Conservation (phyloP, 2,329 filamentous ascomycete genomes). For the Ceratocystis eucalypticola region DNA sequence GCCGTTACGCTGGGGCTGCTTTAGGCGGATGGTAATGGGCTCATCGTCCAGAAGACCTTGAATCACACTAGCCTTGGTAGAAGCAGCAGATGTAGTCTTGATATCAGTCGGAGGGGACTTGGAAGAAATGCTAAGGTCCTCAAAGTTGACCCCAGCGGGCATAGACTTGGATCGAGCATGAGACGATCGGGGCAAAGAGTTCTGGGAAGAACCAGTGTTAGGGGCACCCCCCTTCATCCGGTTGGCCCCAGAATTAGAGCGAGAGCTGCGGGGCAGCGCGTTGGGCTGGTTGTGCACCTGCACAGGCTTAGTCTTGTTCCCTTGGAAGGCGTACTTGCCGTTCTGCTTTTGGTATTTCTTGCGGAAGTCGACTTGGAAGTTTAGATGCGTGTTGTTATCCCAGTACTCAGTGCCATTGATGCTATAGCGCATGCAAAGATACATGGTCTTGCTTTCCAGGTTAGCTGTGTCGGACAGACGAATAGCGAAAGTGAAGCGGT, state of each 20-base stretch:
- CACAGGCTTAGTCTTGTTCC: slow-evolving; percentile 22
- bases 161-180: slow-evolving; percentile 39
- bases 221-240: slow-evolving; percentile 28
- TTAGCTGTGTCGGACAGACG: slow-evolving; percentile 83
- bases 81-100: neutral
- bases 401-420: slow-evolving; percentile 78
- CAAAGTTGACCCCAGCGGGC: slow-evolving; percentile 46
- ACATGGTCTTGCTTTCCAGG: slow-evolving; percentile 81
- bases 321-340: slow-evolving; percentile 41
- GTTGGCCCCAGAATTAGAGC: slow-evolving; percentile 22
- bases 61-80: slow-evolving; percentile 32
- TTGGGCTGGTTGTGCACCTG: slow-evolving; percentile 11
- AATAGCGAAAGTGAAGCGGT: slow-evolving; percentile 89
- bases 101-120: neutral
- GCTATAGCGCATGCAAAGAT: slow-evolving; percentile 78
- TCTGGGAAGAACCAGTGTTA: neutral
- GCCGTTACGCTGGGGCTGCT: slow-evolving; percentile 45
- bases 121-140: slow-evolving; percentile 26
- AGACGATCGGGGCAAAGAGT: slow-evolving; percentile 12
- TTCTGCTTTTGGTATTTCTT: slow-evolving; percentile 58
- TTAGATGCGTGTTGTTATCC: slow-evolving; percentile 81
- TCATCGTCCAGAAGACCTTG: slow-evolving; percentile 39
- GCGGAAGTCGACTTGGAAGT: slow-evolving; percentile 88
- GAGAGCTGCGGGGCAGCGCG: slow-evolving; percentile 52
- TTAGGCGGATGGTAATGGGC: slow-evolving; percentile 50